Evolutionary conservation across 352 stramenopile species (phyloP).

Genomic region (Globisporangium alternatum): DNA sequence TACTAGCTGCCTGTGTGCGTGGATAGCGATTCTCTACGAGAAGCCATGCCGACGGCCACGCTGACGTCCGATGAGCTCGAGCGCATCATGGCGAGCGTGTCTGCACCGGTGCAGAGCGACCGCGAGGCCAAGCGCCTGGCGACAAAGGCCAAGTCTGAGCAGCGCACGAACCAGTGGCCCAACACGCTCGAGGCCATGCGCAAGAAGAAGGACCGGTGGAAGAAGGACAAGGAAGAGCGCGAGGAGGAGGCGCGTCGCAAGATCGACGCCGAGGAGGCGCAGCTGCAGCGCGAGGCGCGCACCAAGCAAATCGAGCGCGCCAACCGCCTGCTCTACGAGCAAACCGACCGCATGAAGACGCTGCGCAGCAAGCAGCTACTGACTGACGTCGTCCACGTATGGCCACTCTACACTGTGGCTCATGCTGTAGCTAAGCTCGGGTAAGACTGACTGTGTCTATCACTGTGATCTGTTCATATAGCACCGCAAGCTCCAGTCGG

Average conservation of each 20-base stretch:
- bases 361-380: constrained; percentile 84
- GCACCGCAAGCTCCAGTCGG: constrained; percentile 78
- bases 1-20: not conserved
- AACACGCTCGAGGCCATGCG: constrained; percentile 91
- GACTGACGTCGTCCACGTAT: constrained; percentile 77
- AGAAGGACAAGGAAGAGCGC: constrained; percentile 86
- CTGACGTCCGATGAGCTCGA: constrained; percentile 63
- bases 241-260: constrained; percentile 72
- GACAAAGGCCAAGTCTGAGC: constrained; percentile 77
- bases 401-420: constrained; percentile 3
- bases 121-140: constrained; percentile 55
- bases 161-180: constrained; percentile 84
- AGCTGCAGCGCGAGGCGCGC: constrained; percentile 63
- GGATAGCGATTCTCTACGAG: not conserved
- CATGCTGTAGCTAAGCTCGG: no score
- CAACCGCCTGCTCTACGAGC: constrained; percentile 86
- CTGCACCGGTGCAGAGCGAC: constrained; percentile 56
- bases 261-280: constrained; percentile 77
- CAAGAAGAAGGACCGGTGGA: constrained; percentile 89
- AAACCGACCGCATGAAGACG: constrained; percentile 92
- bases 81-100: constrained; percentile 71
- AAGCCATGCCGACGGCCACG: constrained; percentile 38
- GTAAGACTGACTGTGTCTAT: not conserved
- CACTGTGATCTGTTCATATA: constrained; percentile 13
- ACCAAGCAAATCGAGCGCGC: constrained; percentile 85